Evolutionary conservation across 345 rosid genomes (phyloP), one percentile per base, ranked within the genome.

Genomic region (Orychophragmus violaceus): DNA sequence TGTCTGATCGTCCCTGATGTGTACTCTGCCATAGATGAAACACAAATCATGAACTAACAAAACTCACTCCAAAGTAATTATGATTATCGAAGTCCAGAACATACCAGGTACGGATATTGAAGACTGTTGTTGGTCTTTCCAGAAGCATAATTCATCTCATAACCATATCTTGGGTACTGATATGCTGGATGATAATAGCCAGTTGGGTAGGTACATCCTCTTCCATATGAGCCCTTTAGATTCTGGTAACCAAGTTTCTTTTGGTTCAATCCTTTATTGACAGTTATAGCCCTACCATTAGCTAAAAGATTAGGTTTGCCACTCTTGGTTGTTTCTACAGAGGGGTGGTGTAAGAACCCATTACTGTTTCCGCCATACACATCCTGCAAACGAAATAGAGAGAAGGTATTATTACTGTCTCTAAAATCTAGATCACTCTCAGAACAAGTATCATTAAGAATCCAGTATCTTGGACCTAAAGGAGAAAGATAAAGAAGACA

Each of bases 141-240:
- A 3, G 95, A 74, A n/a, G 79, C 56, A 33, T 74, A 85, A 68
- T 51, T 78, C 46, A 74, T 84, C 23, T 70, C 83, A 55, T 70
- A 83, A 62, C 80, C 74, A 64, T 74, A 82, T 41, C 83, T 81
- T 4, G 84, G 82, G 62, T 82, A 85, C 67, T 79, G 80, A 70
- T 63, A 83, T 27, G 77, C 75, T 6, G 72, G 70, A 2, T 82
- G 27, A 53, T 74, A 74, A 45, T 12, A 74, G 5, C 77, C 79
- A 56, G 77, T 32, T 8, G 79, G 48, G 16, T 66, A 61, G 44
- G 76, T 58, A 74, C 78, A 83, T 49, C 78, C 84, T 49, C 76
- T 81, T 25, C 66, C 75, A 17, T 78, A 76, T 13, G 81, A 70
- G 48, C 74, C 64, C 71, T 78, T 83, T 21, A 69, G 66, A 66